Evolutionary conservation across 2,329 filamentous ascomycete species (phyloP).

Genomic region (Elsinoe batatas): DNA sequence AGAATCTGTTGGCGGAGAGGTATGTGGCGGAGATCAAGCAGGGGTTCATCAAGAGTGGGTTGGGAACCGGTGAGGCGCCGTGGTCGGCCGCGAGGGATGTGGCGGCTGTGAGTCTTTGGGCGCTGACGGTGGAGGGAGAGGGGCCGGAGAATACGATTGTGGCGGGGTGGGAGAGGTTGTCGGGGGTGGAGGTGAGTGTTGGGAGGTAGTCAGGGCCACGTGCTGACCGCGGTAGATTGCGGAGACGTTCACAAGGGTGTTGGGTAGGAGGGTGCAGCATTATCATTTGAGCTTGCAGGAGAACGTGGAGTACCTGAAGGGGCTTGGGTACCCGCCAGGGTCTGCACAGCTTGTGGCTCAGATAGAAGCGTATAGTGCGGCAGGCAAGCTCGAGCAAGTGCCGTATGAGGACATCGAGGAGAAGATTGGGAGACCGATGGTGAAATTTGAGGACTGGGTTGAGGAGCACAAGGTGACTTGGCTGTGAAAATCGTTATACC

Average conservation of each 20-base stretch:
- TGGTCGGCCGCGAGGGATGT: neutral
- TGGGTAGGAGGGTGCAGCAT: conserved; percentile 51
- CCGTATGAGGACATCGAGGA: neutral
- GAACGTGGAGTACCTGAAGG: conserved; percentile 75
- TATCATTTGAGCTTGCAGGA: conserved; percentile 84
- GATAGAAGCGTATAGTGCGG: neutral
- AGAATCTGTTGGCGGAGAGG: neutral
- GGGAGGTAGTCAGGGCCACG: neutral
- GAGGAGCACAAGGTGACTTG: neutral
- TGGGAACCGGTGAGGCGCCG: neutral
- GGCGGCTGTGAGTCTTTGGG: neutral
- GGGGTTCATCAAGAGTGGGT: neutral
- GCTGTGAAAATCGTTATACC: neutral
- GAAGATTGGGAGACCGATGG: neutral
- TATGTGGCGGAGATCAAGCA: neutral
- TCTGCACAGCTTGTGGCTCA: neutral
- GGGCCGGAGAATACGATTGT: neutral
- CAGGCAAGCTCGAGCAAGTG: neutral
- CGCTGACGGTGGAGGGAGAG: neutral
- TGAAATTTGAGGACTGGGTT: conserved; percentile 2
- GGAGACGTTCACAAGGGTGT: neutral
- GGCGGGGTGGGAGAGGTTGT: neutral
- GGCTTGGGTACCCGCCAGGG: neutral
- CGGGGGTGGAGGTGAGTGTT: neutral
- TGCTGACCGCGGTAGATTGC: neutral